Conservation (phyloP, 495 filamentous ascomycete species). For the Glutinoglossum americanum region DNA sequence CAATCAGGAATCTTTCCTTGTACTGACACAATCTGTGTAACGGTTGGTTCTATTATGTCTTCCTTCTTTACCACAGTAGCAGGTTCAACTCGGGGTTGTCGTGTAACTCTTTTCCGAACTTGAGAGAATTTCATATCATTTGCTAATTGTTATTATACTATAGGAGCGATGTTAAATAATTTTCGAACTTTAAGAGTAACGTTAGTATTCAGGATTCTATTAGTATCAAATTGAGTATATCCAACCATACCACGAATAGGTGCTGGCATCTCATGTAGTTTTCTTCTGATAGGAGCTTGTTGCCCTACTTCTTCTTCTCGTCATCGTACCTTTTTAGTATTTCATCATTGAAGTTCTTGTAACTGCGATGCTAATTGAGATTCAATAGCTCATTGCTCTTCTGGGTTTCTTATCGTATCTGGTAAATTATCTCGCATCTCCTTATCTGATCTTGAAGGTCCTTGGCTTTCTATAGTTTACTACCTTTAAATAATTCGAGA, state of each 20-base stretch:
- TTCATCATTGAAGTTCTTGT: background rate
- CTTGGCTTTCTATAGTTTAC: too few species aligned
- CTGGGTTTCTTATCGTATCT: background rate
- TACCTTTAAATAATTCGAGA: too few species aligned
- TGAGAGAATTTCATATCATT: background rate
- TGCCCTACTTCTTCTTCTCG: background rate
- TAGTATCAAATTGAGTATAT: background rate
- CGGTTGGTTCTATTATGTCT: background rate
- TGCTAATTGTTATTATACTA: background rate
- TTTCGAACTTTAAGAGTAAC: background rate
- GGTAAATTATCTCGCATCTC: background rate
- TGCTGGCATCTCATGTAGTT: background rate
- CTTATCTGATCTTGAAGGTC: background rate
- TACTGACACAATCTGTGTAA: background rate
- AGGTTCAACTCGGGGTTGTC: background rate
- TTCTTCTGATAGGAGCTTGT: background rate
- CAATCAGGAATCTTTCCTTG: background rate
- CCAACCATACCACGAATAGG: background rate
- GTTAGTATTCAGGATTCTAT: background rate
- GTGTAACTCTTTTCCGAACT: background rate
- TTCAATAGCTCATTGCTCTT: too few species aligned
- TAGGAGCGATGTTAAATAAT: background rate
- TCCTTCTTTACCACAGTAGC: background rate
- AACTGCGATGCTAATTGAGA: background rate
- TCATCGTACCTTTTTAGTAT: background rate